phyloP scores from a whole-genome alignment of 371 early-diverging fungal species.

The Apophysomyces elegans region DNA sequence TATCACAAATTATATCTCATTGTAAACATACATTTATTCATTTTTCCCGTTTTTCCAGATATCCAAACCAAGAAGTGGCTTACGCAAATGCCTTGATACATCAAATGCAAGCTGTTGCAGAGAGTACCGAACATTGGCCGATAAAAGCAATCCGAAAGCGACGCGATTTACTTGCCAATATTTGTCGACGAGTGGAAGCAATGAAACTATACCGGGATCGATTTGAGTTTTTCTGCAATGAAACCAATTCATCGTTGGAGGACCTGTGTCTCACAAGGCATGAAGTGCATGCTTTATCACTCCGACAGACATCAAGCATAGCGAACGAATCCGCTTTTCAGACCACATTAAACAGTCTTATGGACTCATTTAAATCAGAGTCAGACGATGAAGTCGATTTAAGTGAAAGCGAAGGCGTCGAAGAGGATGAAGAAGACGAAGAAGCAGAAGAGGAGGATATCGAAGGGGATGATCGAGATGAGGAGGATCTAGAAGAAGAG shows the following conservation, averaged over 20 bases:
- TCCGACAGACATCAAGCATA: not conserved
- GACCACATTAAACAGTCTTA: not conserved
- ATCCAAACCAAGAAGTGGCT: constrained; percentile 7
- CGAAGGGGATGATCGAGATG: not conserved
- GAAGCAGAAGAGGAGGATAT: not conserved
- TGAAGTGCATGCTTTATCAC: constrained; percentile 8
- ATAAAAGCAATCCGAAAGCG: constrained; percentile 5
- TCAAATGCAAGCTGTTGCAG: constrained; percentile 10
- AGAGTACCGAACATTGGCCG: constrained; percentile 4
- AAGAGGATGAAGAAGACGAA: constrained; percentile 1
- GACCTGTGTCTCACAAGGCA: not conserved
- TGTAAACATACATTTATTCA: not conserved
- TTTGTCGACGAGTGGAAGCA: not conserved
- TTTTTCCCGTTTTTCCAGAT: not conserved
- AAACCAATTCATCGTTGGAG: not conserved
- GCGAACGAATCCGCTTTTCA: constrained; percentile 2
- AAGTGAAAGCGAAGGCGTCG: not conserved
- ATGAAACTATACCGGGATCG: constrained; percentile 8
- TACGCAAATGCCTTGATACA: constrained; percentile 6
- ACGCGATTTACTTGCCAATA: not conserved
- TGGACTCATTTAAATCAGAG: constrained; percentile 7
- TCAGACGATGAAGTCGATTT: constrained; percentile 3
- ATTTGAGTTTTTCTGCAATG: constrained; percentile 1
- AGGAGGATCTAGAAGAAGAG: not conserved
- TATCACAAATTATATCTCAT: not conserved